Evolutionary conservation across 495 filamentous ascomycete species (phyloP), one percentile per base, ranked within the genome.

Genomic region (Neurospora hispaniola): DNA sequence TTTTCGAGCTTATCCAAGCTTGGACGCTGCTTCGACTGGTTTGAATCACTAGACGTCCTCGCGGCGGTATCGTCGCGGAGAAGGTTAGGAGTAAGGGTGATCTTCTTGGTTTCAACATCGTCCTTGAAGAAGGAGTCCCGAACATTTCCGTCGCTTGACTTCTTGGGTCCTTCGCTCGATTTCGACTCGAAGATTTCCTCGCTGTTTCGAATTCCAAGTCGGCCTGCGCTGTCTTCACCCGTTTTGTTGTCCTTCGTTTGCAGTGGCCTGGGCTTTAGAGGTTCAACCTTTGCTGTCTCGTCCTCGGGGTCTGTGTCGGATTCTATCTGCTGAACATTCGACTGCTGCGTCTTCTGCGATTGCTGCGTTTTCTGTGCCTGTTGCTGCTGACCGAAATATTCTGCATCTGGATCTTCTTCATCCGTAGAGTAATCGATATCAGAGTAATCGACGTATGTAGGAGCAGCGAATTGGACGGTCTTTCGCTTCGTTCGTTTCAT

Each of bases 101-200:
- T 97, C 84, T 99, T 99, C 81, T 95, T 92, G 1, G 96, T 97
- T 78, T 98, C 96, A 43, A 92, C 90, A 75, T 99, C 96, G 74
- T 98, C 96, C 81, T 94, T 96, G 86, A 97, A 98, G 85, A 99
- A 97, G 11, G 93, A 96, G 79, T 98, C 94, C 72, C 94, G 88
- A 27, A 97, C 85, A 54, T 90, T 94, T 40, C 93, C 94, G 79
- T 94, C 94, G 76, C 91, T 89, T 41, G 93, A 93, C 76, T 90
- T 90, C 81, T 85, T 89, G 42, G 87, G 84, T 40, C 80, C 80
- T 12, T 84, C 78, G 42, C 83, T 84, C 0, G 79, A 40, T 71
- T 82, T 89, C 18, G 80, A 83, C 74, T 92, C 91, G 69, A 91
- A 88, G 5, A 88, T 87, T 48, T 95, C 92, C 70, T 93, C 91